Percentiles rank a stretch among this genome's conserved stretches.
These are phyloP conservation scores for Psilocybe azurescens DNA, from an alignment of 768 basidiomycete species.

Conservation along the genomic window DNA sequence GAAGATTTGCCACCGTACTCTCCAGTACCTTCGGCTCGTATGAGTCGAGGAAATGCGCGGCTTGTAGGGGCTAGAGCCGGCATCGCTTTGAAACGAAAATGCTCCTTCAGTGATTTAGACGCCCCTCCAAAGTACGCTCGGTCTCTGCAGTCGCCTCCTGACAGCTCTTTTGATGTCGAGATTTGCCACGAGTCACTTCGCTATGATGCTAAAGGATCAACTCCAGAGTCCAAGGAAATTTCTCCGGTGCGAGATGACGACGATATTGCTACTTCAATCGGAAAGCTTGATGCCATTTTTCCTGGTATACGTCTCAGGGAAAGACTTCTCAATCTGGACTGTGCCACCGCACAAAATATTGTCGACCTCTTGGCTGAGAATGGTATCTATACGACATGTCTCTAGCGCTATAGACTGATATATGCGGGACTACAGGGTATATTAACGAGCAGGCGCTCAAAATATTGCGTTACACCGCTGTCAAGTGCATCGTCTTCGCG, in stretches of 20 bases:
- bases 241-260: neutral
- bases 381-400: slow-evolving; percentile 28
- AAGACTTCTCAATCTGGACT: slow-evolving; percentile 36
- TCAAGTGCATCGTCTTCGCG: slow-evolving; percentile 48
- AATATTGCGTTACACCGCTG: slow-evolving; percentile 49
- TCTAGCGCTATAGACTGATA: neutral
- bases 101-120: slow-evolving; percentile 45
- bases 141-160: slow-evolving; percentile 47
- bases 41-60: neutral
- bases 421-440: slow-evolving; percentile 39
- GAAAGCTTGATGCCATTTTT: slow-evolving; percentile 44
- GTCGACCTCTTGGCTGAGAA: slow-evolving; percentile 42
- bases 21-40: slow-evolving; percentile 5
- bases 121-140: slow-evolving; percentile 48
- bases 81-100: slow-evolving; percentile 32
- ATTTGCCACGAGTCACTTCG: slow-evolving; percentile 40
- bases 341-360: slow-evolving; percentile 47
- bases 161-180: slow-evolving; percentile 51
- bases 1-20: slow-evolving; percentile 23
- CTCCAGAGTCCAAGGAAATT: slow-evolving; percentile 3
- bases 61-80: neutral
- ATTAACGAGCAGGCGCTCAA: slow-evolving; percentile 50
- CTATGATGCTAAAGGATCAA: slow-evolving; percentile 23
- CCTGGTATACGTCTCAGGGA: slow-evolving; percentile 55
- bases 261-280: slow-evolving; percentile 39